phyloP scores from a whole-genome alignment of 2,329 filamentous ascomycete species.

The Pseudogymnoascus destructans region DNA sequence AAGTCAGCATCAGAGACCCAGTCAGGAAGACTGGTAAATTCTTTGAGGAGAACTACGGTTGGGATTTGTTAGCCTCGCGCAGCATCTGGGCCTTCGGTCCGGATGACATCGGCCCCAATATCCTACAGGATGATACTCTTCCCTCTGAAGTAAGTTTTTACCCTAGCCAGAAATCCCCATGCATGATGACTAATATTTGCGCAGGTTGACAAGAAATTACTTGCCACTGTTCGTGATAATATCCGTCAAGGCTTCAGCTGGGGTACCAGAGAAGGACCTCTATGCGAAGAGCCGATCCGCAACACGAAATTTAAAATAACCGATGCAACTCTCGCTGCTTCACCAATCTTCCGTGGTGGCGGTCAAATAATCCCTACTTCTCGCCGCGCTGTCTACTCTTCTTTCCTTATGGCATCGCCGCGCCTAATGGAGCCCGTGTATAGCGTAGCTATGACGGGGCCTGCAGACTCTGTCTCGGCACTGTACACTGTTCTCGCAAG shows the following conservation, averaged over 20 bases:
- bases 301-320: constrained; percentile 97
- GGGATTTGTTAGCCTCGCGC: constrained; percentile 84
- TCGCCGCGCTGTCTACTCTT: constrained; percentile 83
- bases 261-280: constrained; percentile 86
- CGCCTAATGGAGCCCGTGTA: constrained; percentile 96
- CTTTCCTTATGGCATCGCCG: constrained; percentile 92
- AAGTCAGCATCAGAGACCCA: constrained; percentile 83
- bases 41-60: constrained; percentile 94
- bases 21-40: constrained; percentile 89
- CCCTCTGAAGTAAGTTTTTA: constrained; percentile 59
- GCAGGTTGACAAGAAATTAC: constrained; percentile 78
- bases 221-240: constrained; percentile 78
- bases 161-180: neutral
- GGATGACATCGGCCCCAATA: constrained; percentile 87
- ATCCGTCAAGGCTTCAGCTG: constrained; percentile 94
- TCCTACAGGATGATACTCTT: constrained; percentile 90
- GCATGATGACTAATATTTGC: constrained; percentile 8
- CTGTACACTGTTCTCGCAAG: constrained; percentile 86
- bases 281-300: constrained; percentile 97
- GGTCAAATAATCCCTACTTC: constrained; percentile 96
- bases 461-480: constrained; percentile 74
- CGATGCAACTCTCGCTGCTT: constrained; percentile 71
- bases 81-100: constrained; percentile 99
- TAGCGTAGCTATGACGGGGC: constrained; percentile 81
- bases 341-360: constrained; percentile 88